These are phyloP conservation scores for Thalia dealbata DNA, from an alignment of 176 grass and related monocot genomes.

Conservation along the genomic window DNA sequence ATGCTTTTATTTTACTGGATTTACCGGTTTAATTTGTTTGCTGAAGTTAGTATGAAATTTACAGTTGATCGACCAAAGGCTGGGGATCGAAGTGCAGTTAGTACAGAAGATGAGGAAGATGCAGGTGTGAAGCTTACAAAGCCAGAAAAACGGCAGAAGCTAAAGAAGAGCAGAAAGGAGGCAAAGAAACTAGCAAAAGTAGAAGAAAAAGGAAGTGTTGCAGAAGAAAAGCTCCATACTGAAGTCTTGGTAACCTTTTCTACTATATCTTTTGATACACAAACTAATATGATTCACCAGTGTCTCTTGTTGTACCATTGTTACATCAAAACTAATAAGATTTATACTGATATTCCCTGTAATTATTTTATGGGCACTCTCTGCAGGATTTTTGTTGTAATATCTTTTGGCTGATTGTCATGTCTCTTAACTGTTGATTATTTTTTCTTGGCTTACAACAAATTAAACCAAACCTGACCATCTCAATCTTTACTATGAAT, in stretches of 20 bases:
- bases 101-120: constrained; percentile 26
- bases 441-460: background rate
- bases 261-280: background rate
- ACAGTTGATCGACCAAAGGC: constrained; percentile 50
- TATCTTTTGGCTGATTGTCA: background rate
- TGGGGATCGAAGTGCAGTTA: constrained; percentile 20
- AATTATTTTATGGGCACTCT: background rate
- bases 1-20: constrained; percentile 1
- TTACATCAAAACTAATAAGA: background rate
- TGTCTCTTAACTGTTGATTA: background rate
- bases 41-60: background rate
- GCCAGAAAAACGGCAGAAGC: constrained; percentile 33
- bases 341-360: background rate
- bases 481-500: background rate
- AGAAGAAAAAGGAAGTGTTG: constrained; percentile 24
- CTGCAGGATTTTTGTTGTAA: background rate
- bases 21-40: background rate
- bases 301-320: background rate
- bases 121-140: constrained; percentile 36
- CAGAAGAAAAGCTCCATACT: constrained; percentile 48
- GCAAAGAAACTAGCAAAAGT: constrained; percentile 42
- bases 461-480: background rate
- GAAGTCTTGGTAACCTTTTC: constrained; percentile 60
- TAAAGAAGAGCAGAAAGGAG: constrained; percentile 50
- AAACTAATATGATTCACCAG: too few species aligned